Percentiles rank a stretch among this genome's conserved stretches.
Conservation (phyloP, 148 eudicot species). For the Pouteria glomerata region DNA sequence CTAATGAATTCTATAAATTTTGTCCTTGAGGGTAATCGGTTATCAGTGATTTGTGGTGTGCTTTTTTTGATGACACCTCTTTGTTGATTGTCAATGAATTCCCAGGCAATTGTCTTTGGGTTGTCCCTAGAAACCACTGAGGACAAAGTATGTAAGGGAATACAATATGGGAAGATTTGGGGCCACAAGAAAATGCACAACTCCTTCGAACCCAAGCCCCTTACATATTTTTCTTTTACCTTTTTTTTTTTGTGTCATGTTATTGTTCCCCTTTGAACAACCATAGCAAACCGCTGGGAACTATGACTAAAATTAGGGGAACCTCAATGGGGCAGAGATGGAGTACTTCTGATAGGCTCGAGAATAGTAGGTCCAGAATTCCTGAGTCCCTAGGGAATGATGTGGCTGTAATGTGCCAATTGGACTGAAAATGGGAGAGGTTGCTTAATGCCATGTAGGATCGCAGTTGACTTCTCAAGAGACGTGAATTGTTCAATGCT, state of each 20-base stretch:
- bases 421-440: background rate
- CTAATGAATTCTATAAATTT: background rate
- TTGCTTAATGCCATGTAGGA: background rate
- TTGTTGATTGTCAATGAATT: background rate
- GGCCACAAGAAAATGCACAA: background rate
- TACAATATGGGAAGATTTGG: background rate
- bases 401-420: background rate
- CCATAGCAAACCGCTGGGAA: too few species aligned
- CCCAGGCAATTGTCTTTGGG: background rate
- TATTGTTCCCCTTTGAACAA: background rate
- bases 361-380: background rate
- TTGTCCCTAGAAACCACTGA: background rate
- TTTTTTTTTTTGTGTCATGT: background rate
- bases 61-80: background rate
- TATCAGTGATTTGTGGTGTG: background rate
- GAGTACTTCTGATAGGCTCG: background rate
- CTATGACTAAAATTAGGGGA: background rate
- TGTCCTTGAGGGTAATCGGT: background rate
- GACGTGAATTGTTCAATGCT: background rate
- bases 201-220: too few species aligned
- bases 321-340: background rate
- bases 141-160: background rate
- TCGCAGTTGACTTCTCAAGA: background rate
- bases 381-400: too few species aligned
- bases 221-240: too few species aligned